Evolutionary conservation across 441 rosid genomes (phyloP), one percentile per base, ranked within the genome.

Genomic region (Theobroma grandiflorum): DNA sequence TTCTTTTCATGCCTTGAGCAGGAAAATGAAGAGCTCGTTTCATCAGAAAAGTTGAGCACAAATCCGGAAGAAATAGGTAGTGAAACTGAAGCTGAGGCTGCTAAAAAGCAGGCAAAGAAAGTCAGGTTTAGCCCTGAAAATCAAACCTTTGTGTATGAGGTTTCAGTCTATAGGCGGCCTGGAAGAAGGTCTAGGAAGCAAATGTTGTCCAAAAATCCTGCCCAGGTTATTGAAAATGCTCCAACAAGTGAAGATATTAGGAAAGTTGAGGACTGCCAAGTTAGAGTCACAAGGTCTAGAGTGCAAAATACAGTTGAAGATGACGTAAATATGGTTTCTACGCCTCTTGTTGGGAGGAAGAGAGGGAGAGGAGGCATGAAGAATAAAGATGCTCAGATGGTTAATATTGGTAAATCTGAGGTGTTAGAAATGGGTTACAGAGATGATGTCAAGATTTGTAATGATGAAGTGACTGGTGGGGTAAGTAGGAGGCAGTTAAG

Each of bases 71-170:
- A 83, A 66, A 74, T 6, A 16, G 74, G 9, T 16, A 40, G 20
- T 2, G 75, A 72, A 43, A 74, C 35, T 16, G 72, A 67, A 20
- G 72, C 57, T 14, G 74, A 42, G 57, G 80, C 57, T 1, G 73
- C 20, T 75, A 77, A 31, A 53, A 76, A 0, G 53, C 80, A 77
- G 65, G 47, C 12, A 16, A 91, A 91, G 89, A 91, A 84, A 82
- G 98, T 91, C 4, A 89, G 82, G 64, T 94, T 94, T 63, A 91
- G 92, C 49, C 89, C 89, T 26, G 88, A 91, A 6, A 74, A 83
- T 4, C 87, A 94, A 81, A 88, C 85, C 0, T 80, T 88, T 47
- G 52, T 35, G 20, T 59, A 59, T 33, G 83, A 84, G 82, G 81
- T 82, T 67, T 80, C 84, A 31, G 69, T 6, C 18, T 47, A 40